phyloP scores from a whole-genome alignment of 352 stramenopile species.

The Globisporangium alternatum region DNA sequence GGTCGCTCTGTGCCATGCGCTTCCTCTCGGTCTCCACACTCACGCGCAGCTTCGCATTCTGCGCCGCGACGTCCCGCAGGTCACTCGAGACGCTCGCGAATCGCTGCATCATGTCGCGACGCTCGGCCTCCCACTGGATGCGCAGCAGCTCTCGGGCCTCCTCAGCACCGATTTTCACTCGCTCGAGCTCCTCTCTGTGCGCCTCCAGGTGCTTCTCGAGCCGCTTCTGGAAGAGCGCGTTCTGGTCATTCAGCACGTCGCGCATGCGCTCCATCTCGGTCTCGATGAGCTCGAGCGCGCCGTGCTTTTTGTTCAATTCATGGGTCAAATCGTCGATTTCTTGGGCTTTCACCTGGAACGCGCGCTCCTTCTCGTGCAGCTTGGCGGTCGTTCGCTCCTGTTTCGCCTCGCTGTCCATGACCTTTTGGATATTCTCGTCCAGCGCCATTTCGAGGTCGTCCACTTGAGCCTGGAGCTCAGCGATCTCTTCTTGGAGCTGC shows the following conservation, averaged over 20 bases:
- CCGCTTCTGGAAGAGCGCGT: conserved; percentile 48
- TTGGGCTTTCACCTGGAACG: conserved; percentile 11
- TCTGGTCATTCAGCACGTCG: conserved; percentile 46
- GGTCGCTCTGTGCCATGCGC: conserved; percentile 48
- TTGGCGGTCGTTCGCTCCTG: conserved; percentile 23
- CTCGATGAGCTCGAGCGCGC: conserved; percentile 62
- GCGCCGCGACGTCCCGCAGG: conserved; percentile 38
- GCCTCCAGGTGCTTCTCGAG: conserved; percentile 47
- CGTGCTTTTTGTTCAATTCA: conserved; percentile 46
- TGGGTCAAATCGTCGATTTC: conserved; percentile 26
- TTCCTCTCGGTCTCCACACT: conserved; percentile 41
- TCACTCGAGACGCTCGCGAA: conserved; percentile 39
- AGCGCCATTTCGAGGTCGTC: conserved; percentile 60
- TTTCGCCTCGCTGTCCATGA: conserved; percentile 31
- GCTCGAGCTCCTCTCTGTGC: conserved; percentile 44
- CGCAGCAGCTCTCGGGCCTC: conserved; percentile 35
- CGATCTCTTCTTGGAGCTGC: conserved; percentile 49
- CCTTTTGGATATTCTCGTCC: conserved; percentile 53
- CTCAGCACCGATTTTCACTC: conserved; percentile 24
- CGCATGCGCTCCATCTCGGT: conserved; percentile 70
- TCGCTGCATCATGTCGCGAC: conserved; percentile 35
- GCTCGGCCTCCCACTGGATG: conserved; percentile 31
- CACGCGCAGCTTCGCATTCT: conserved; percentile 50
- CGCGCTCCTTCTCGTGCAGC: conserved; percentile 24
- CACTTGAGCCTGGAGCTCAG: conserved; percentile 45